Evolutionary conservation across 2,329 filamentous ascomycete species (phyloP).

Genomic region (Rosellinia necatrix): DNA sequence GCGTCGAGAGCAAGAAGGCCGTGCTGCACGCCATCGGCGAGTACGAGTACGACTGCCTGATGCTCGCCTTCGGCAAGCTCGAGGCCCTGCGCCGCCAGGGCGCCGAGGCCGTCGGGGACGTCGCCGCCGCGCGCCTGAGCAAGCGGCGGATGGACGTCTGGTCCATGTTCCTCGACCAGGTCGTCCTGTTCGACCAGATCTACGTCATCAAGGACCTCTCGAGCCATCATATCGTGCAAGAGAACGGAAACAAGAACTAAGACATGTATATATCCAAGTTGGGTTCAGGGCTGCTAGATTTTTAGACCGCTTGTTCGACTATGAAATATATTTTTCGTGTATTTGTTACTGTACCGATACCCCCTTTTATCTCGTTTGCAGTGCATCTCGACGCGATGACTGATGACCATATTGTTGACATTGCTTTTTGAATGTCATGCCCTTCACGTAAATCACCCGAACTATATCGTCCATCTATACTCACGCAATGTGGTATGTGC

Average conservation of each 20-base stretch:
- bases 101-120: conserved; percentile 9
- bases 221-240: conserved; percentile 26
- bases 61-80: conserved; percentile 24
- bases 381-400: too few species aligned
- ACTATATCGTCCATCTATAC: too few species aligned
- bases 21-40: conserved; percentile 32
- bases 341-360: too few species aligned
- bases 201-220: conserved; percentile 40
- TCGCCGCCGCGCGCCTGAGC: conserved; percentile 19
- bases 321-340: too few species aligned
- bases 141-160: conserved; percentile 23
- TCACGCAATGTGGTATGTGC: too few species aligned
- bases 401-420: too few species aligned
- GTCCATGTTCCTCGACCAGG: conserved; percentile 40
- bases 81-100: conserved; percentile 11
- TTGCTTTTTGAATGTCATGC: too few species aligned
- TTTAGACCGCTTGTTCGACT: not conserved
- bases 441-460: too few species aligned
- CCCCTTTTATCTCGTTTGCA: too few species aligned
- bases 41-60: conserved; percentile 36
- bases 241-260: conserved; percentile 12
- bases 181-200: conserved; percentile 44
- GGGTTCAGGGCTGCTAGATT: not conserved
- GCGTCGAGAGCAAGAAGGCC: conserved; percentile 17
- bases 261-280: conserved; percentile 12